Base-by-base conservation (phyloP, 768 basidiomycete species). In the Suillus sp. region DNA sequence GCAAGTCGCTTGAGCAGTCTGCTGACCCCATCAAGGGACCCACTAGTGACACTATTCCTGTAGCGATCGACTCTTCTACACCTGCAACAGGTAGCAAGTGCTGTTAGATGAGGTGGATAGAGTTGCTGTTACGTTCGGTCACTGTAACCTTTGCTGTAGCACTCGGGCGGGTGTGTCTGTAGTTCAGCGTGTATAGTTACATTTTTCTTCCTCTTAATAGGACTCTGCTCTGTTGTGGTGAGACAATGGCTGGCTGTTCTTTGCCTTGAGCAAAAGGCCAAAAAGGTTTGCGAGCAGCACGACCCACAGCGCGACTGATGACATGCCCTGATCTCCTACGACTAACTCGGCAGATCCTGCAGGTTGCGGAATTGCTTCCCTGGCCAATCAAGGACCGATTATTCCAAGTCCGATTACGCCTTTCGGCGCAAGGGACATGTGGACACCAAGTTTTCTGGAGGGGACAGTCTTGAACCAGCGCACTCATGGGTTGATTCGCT, bases 361-460 rank as follows among this genome's bases (percentile, higher is more conserved):
- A 83, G 86, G 84, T 87, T 93, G 91, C 91, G 85, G 87, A 92
- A 93, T 93, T 88, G 81, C 91, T 93, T 92, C 87, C 90, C 91
- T 92, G 87, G 88, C 84, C 87, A 80, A 84, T 86, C 88, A 86
- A 84, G 89, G 84, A 78, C 87, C 77, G 71, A 89, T 92, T 92
- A 92, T 89, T 89, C 91, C 88, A 87, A 86, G 84, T 79, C 75
- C 81, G 69, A 64, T 81, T 88, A 84, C 75, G 38, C 78, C 84
- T 87, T 92, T 77, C 86, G 82, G 74, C 65, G 77, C 81, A 85
- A 83, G 79, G 80, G 77, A 83, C 83, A 66, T 84, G 85, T 84
- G 87, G 85, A 82, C 78, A 89, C 91, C 90, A 92, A 93, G 89
- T 92, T 92, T 91, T 93, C 91, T 86, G 89, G 90, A 92, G 91